Percentiles rank a stretch among this genome's conserved stretches.
These are phyloP conservation scores for Boletus semigastroideus DNA, from an alignment of 1,284 basidiomycete genomes.

Conservation along the genomic window DNA sequence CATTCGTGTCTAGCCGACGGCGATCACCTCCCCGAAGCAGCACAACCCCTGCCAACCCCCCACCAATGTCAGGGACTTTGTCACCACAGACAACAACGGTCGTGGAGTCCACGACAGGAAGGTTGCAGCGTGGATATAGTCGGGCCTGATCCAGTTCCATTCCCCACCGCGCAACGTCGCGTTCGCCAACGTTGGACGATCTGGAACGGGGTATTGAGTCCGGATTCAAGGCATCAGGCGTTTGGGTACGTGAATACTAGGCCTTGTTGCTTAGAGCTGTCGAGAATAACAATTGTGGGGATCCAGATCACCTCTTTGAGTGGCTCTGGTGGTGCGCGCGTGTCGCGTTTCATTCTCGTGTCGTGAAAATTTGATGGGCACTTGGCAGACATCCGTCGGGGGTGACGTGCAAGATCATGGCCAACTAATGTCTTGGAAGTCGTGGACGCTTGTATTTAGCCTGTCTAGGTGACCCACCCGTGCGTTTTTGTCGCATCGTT, in stretches of 20 bases:
- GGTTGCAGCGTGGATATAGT: constrained; percentile 43
- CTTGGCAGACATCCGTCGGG: no score
- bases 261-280: constrained; percentile 35
- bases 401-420: no score
- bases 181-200: constrained; percentile 46
- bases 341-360: no score
- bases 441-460: no score
- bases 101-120: constrained; percentile 39
- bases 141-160: constrained; percentile 33
- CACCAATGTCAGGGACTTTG: constrained; percentile 46
- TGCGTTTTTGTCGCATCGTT: no score
- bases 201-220: constrained; percentile 40
- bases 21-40: constrained; percentile 35
- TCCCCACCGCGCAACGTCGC: constrained; percentile 37
- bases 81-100: constrained; percentile 49
- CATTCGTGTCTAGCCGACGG: constrained; percentile 24
- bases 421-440: no score
- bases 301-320: constrained; percentile 51
- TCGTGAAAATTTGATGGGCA: no score
- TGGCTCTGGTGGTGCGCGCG: constrained; percentile 42
- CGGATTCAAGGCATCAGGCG: constrained; percentile 40
- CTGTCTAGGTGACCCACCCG: no score
- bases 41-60: constrained; percentile 39
- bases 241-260: constrained; percentile 47
- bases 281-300: constrained; percentile 36